These are phyloP conservation scores for Kipferlia bialata DNA, from an alignment of 78 protist species.

Conservation along the genomic window DNA sequence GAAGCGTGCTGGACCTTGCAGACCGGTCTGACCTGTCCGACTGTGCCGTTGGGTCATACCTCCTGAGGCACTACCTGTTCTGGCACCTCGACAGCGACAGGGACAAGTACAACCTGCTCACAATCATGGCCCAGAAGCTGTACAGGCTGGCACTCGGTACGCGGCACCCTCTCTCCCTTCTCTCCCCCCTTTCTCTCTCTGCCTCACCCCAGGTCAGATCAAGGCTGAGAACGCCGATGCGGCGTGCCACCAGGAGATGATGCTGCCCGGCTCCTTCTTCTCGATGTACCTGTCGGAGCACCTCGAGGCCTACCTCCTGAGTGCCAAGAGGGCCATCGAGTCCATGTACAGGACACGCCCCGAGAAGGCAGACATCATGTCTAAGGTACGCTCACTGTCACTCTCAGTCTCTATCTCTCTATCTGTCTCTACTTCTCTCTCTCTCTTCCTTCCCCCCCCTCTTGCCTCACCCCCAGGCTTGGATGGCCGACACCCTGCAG, in stretches of 20 bases:
- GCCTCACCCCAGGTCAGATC: no score
- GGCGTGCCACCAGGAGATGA: constrained; percentile 55
- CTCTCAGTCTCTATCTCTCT: not conserved
- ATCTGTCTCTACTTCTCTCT: no score
- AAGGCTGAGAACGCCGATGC: constrained; percentile 60
- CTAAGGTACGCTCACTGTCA: not conserved
- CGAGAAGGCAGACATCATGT: not conserved
- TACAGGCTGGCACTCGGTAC: constrained; percentile 46
- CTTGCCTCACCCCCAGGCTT: not conserved
- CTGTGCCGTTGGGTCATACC: constrained; percentile 31
- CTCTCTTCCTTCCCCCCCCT: not conserved
- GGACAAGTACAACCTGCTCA: constrained; percentile 61
- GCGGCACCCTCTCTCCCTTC: not conserved
- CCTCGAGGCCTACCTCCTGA: not conserved
- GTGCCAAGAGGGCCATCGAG: not conserved
- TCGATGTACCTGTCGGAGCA: constrained; percentile 12
- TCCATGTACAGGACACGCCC: not conserved
- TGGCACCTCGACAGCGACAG: constrained; percentile 50
- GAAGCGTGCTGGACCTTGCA: not conserved
- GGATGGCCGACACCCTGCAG: not conserved
- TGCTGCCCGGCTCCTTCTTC: constrained; percentile 64
- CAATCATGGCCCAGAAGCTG: constrained; percentile 56
- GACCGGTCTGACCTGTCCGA: constrained; percentile 2
- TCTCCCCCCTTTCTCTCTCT: no score
- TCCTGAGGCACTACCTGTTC: constrained; percentile 44